Evolutionary conservation across 1,139 yeast species (phyloP).

Genomic region (Yamadazyma atmosphaerica): DNA sequence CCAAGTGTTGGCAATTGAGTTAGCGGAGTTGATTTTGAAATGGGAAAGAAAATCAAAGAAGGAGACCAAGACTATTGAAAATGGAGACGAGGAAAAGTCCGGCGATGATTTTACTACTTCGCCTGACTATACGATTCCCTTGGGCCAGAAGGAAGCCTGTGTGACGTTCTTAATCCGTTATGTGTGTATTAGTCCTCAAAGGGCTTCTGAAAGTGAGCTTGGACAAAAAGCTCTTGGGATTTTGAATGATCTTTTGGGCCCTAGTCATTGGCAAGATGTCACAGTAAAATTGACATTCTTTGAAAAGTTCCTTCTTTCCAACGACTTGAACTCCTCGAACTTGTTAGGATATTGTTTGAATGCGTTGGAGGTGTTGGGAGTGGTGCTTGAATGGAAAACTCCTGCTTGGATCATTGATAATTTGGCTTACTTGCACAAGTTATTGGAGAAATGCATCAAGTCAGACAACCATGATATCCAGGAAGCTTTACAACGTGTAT

Average conservation of each 20-base stretch:
- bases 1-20: conserved; percentile 82
- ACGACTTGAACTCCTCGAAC: conserved; percentile 66
- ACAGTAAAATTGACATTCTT: conserved; percentile 80
- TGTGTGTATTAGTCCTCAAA: conserved; percentile 82
- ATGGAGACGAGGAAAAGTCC: conserved; percentile 20
- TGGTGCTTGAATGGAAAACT: conserved; percentile 76
- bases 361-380: conserved; percentile 88
- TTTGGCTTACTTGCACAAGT: conserved; percentile 62
- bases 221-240: conserved; percentile 81
- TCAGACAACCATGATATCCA: conserved; percentile 86
- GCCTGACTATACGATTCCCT: conserved; percentile 60
- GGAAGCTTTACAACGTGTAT: conserved; percentile 74
- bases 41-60: conserved; percentile 70
- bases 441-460: conserved; percentile 79
- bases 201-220: conserved; percentile 80
- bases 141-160: conserved; percentile 84
- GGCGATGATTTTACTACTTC: conserved; percentile 40
- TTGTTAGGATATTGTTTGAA: conserved; percentile 78
- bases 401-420: conserved; percentile 77
- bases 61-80: conserved; percentile 1
- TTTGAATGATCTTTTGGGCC: conserved; percentile 69
- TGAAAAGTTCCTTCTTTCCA: conserved; percentile 78
- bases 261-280: conserved; percentile 83
- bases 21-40: conserved; percentile 77
- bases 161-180: conserved; percentile 88